These are phyloP conservation scores for Aureobasidium sp. DNA, from an alignment of 2,329 filamentous ascomycete genomes.

Conservation along the genomic window DNA sequence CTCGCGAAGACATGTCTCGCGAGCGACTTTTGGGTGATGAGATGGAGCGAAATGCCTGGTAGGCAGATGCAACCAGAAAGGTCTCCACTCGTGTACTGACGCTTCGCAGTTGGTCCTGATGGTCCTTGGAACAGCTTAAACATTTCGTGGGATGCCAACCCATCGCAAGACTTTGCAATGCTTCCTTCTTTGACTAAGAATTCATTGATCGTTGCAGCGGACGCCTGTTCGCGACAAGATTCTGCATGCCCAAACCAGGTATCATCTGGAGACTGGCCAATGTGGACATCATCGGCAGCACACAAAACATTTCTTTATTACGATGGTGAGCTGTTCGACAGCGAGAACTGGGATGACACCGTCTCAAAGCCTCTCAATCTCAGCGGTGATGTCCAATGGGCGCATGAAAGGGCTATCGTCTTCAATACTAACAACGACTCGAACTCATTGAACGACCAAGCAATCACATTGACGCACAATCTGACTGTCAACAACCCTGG, in stretches of 20 bases:
- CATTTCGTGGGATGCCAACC: not conserved
- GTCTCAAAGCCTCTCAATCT: not conserved
- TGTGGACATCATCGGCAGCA: conserved; percentile 1
- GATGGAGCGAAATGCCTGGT: conserved; percentile 1
- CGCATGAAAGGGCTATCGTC: not conserved
- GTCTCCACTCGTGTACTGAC: not conserved
- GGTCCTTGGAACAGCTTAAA: conserved; percentile 3
- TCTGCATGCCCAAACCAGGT: not conserved
- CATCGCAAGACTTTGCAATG: not conserved
- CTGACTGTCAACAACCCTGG: not conserved
- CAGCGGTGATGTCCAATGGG: not conserved
- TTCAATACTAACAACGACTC: not conserved
- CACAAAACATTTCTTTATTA: not conserved
- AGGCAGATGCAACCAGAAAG: not conserved
- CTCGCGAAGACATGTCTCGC: not conserved
- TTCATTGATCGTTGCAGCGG: not conserved
- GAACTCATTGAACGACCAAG: not conserved
- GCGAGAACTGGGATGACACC: not conserved
- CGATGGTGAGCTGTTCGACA: not conserved
- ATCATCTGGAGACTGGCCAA: not conserved
- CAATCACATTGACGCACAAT: not conserved
- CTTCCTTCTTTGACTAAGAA: conserved; percentile 3
- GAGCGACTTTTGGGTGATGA: not conserved
- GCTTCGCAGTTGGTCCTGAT: not conserved
- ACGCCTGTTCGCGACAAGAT: not conserved